phyloP scores from a whole-genome alignment of 1,284 basidiomycete species.

The Microbotryomycetes sp. region DNA sequence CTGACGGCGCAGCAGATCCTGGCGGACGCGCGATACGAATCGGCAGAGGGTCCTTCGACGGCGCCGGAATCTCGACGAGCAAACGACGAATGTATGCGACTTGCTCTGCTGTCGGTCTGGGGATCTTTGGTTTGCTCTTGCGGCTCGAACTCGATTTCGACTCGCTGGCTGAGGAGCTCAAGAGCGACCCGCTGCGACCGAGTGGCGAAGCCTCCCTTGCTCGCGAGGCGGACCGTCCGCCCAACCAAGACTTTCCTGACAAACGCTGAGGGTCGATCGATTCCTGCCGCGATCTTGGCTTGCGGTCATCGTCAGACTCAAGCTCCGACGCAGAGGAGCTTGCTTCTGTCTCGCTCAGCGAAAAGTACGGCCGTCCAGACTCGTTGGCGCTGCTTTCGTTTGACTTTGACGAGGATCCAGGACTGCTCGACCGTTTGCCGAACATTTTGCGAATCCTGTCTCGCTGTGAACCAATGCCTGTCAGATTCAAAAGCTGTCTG shows the following conservation, averaged over 20 bases:
- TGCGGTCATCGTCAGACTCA: constrained; percentile 27
- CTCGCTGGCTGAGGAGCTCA: constrained; percentile 1
- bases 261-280: background rate
- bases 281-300: background rate
- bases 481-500: background rate
- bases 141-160: background rate
- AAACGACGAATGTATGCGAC: constrained; percentile 32
- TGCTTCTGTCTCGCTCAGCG: constrained; percentile 21
- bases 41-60: constrained; percentile 12
- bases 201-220: constrained; percentile 25
- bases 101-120: constrained; percentile 31
- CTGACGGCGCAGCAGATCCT: constrained; percentile 3
- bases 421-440: background rate
- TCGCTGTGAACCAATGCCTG: constrained; percentile 4
- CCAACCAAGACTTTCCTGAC: background rate
- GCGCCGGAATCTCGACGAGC: constrained; percentile 31
- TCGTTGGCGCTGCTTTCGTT: constrained; percentile 4
- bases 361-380: background rate
- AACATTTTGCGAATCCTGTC: constrained; percentile 24
- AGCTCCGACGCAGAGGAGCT: constrained; percentile 15
- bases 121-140: constrained; percentile 22
- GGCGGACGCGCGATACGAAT: constrained; percentile 33
- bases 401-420: background rate
- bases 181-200: constrained; percentile 12
- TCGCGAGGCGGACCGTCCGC: too few relatives aligned